A percentile compares a stretch with the other conserved stretches of the same genome.
phyloP scores from a whole-genome alignment of 768 basidiomycete genomes.

The Clitopilus hobsonii region DNA sequence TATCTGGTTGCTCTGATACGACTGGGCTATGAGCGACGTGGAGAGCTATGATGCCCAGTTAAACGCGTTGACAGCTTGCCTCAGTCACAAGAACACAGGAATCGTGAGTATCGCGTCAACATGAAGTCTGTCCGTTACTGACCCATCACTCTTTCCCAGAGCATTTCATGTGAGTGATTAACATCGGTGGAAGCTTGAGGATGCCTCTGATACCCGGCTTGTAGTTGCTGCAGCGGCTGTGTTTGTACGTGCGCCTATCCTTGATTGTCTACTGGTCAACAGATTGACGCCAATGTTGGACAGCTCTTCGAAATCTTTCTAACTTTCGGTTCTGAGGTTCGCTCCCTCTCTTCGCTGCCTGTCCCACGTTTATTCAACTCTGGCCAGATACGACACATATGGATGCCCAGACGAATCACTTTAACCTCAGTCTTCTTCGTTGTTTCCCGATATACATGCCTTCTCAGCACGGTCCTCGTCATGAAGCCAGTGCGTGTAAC shows the following conservation, averaged over 20 bases:
- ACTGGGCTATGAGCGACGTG: neutral
- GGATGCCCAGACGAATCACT: neutral
- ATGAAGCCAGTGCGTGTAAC: neutral
- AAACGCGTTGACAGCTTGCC: neutral
- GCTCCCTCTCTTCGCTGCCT: neutral
- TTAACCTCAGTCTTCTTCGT: neutral
- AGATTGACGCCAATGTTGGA: neutral
- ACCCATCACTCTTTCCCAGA: neutral
- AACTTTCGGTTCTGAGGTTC: neutral
- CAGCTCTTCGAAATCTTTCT: neutral
- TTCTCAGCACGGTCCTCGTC: neutral
- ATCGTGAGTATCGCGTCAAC: neutral
- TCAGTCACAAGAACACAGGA: neutral
- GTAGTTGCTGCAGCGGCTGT: neutral
- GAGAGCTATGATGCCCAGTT: neutral
- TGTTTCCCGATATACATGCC: neutral
- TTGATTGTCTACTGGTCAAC: neutral
- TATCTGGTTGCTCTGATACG: neutral
- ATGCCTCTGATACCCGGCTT: neutral
- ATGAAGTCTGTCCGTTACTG: neutral
- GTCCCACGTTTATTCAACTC: neutral
- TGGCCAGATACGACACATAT: neutral
- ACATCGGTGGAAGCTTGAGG: neutral
- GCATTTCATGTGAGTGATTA: neutral
- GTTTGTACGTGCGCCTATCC: neutral